Base-by-base conservation (phyloP, 2,329 filamentous ascomycete species). In the Sporothrix protearum region DNA sequence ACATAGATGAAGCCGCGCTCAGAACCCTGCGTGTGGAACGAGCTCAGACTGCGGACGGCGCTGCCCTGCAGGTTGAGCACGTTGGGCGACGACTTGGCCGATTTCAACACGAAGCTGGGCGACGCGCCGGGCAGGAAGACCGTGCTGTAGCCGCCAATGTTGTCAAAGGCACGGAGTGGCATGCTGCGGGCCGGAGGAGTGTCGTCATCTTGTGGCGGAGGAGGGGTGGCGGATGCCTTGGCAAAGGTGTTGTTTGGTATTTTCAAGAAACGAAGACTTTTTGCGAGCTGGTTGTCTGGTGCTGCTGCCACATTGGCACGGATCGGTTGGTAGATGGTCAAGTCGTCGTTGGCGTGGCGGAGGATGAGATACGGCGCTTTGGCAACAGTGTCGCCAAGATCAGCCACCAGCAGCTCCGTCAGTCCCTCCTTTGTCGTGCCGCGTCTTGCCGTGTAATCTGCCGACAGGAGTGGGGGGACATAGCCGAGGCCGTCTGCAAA, bases 321-420 rank as follows among this genome's bases (percentile, higher is more conserved):
- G 76, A 93, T 91, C 1, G 95, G 94, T 78, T 96, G 89, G 78
- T 98, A 99, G 61, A 98, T 86, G 12, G 91, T 91, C 45, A 98
- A 82, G 77, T 98, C 94, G 74, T 97, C 91, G 72, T 88, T 90
- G 10, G 87, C 85, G 66, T 93, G 93, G 68, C 95, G 92, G 36
- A 94, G 83, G 76, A 98, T 90, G 25, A 99, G 83, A 79, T 97
- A 93, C 7, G 95, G 93, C 2, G 87, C 88, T 73, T 87, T 89
- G 28, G 85, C 85, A 10, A 88, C 88, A 4, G 85, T 81, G 77
- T 97, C 93, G 33, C 96, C 96, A 14, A 99, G 85, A 75, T 98
- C 91, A 45, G 94, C 91, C 6, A 97, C 87, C 8, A 97, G 78
- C 4, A 97, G 87, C 79, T 99, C 95, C 0, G 89, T 88, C 8